Percentiles rank a stretch among this genome's conserved stretches.
These are phyloP conservation scores for Mycena haematopus DNA, from an alignment of 768 basidiomycete genomes.

Conservation along the genomic window DNA sequence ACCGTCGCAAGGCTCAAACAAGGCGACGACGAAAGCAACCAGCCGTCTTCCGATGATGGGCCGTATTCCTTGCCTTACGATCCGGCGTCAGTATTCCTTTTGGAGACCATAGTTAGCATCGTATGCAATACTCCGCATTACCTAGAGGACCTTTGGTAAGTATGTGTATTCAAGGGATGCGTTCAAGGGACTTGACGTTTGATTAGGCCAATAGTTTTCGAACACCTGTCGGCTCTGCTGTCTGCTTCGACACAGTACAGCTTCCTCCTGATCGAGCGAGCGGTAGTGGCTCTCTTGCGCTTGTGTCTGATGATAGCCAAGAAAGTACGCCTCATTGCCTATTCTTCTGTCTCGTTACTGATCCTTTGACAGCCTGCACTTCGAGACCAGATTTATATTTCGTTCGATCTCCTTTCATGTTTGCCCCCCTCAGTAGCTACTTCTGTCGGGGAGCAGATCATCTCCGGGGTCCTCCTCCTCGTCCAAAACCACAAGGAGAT, in stretches of 20 bases:
- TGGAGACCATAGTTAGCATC: slow-evolving; percentile 95
- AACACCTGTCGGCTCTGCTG: slow-evolving; percentile 86
- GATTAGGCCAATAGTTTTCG: slow-evolving; percentile 90
- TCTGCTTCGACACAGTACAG: slow-evolving; percentile 83
- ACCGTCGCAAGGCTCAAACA: slow-evolving; percentile 81
- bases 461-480: slow-evolving; percentile 80
- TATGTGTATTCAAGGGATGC: slow-evolving; percentile 18
- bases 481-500: slow-evolving; percentile 78
- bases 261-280: slow-evolving; percentile 90
- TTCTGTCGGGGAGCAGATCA: slow-evolving; percentile 91
- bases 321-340: slow-evolving; percentile 54
- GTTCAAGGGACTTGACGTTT: slow-evolving; percentile 4
- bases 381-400: slow-evolving; percentile 93
- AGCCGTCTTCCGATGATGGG: slow-evolving; percentile 46
- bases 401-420: slow-evolving; percentile 87
- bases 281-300: slow-evolving; percentile 86
- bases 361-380: slow-evolving; percentile 63
- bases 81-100: slow-evolving; percentile 91
- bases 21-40: slow-evolving; percentile 61
- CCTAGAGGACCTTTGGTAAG: slow-evolving; percentile 90
- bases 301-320: slow-evolving; percentile 85
- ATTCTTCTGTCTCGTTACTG: slow-evolving; percentile 10
- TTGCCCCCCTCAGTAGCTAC: slow-evolving; percentile 78
- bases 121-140: slow-evolving; percentile 75
- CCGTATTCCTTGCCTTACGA: slow-evolving; percentile 83